Evolutionary conservation across 1,284 basidiomycete species (phyloP).

Genomic region (Cryptococcus sp.): DNA sequence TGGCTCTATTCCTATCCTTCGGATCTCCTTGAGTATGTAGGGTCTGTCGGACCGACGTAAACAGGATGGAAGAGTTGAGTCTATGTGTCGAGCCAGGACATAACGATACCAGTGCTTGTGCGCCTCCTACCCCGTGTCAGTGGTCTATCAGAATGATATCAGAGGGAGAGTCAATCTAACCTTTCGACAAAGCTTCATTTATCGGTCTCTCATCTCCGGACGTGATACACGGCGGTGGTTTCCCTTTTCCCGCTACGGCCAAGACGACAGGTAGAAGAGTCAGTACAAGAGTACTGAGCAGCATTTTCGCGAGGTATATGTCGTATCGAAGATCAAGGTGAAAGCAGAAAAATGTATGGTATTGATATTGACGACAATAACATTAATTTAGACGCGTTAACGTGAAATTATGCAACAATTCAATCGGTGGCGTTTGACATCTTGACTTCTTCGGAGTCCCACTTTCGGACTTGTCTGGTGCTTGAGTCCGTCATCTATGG

Average conservation of each 20-base stretch:
- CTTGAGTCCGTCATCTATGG: too few species aligned
- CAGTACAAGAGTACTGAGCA: slow-evolving; percentile 16
- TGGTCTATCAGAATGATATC: neutral
- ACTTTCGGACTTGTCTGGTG: too few species aligned
- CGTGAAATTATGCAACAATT: too few species aligned
- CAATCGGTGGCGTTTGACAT: too few species aligned
- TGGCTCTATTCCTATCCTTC: slow-evolving; percentile 32
- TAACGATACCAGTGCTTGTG: slow-evolving; percentile 30
- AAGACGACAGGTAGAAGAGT: slow-evolving; percentile 13
- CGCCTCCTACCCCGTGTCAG: slow-evolving; percentile 28
- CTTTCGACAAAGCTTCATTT: slow-evolving; percentile 34
- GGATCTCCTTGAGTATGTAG: slow-evolving; percentile 39
- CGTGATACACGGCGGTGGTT: slow-evolving; percentile 22
- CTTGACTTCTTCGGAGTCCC: too few species aligned
- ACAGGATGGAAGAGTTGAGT: slow-evolving; percentile 34
- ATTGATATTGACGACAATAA: too few species aligned
- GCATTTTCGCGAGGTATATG: slow-evolving; percentile 6
- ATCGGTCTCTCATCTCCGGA: slow-evolving; percentile 40
- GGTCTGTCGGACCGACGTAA: slow-evolving; percentile 39
- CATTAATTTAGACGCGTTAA: too few species aligned
- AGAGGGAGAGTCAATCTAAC: slow-evolving; percentile 19
- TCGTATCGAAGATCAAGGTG: too few species aligned
- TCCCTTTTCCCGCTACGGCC: slow-evolving; percentile 7
- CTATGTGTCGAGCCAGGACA: slow-evolving; percentile 43
- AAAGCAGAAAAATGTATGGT: too few species aligned